phyloP scores from a whole-genome alignment of 179 eudicot species.

The Nepenthes alata region DNA sequence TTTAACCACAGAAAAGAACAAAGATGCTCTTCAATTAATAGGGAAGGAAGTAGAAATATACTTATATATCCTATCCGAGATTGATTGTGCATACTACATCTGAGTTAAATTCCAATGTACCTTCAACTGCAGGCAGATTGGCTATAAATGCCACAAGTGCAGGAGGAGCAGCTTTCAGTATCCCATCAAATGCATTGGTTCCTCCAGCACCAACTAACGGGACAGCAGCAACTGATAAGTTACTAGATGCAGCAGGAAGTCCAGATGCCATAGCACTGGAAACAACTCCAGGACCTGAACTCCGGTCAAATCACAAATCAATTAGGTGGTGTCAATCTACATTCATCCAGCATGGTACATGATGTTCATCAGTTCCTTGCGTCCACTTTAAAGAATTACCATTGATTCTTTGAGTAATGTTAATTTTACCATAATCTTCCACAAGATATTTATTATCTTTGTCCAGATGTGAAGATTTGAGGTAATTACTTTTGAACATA shows the following conservation, averaged over 20 bases:
- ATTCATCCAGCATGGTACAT: neutral
- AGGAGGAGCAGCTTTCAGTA: constrained; percentile 62
- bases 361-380: too few species aligned
- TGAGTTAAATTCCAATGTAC: constrained; percentile 15
- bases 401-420: too few species aligned
- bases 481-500: too few species aligned
- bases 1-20: neutral
- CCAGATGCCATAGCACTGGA: constrained; percentile 34
- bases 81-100: neutral
- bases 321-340: neutral
- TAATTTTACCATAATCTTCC: neutral
- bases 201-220: constrained; percentile 19
- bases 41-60: neutral
- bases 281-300: constrained; percentile 23
- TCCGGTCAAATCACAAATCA: neutral
- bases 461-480: too few species aligned
- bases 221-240: constrained; percentile 16
- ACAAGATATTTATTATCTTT: neutral
- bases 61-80: neutral
- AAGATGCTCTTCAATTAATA: neutral
- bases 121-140: constrained; percentile 74
- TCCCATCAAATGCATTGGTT: constrained; percentile 41
- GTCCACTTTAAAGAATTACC: too few species aligned
- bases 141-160: constrained; percentile 58
- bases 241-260: constrained; percentile 26